These are phyloP conservation scores for Glomus cerebriforme DNA, from an alignment of 192 early-diverging fungal species.

Conservation along the genomic window DNA sequence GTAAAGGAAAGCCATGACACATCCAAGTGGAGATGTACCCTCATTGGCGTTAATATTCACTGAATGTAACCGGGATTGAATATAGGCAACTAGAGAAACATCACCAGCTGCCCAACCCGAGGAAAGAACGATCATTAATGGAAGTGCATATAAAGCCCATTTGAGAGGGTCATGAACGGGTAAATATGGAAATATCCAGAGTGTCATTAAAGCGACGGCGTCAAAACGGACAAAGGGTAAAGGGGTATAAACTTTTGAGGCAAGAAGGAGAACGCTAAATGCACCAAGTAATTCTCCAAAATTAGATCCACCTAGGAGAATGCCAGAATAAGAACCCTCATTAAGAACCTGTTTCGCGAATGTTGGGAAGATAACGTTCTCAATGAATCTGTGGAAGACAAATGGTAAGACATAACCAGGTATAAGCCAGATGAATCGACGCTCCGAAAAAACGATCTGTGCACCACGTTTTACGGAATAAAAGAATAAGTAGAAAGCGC, in stretches of 20 bases:
- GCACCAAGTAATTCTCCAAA: slow-evolving; percentile 63
- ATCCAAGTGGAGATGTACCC: slow-evolving; percentile 48
- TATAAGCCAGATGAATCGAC: slow-evolving; percentile 58
- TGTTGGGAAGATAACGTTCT: slow-evolving; percentile 49
- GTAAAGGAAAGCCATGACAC: slow-evolving; percentile 64
- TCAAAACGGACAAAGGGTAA: slow-evolving; percentile 59
- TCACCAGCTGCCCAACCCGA: slow-evolving; percentile 65
- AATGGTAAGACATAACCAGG: slow-evolving; percentile 59
- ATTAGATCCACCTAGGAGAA: slow-evolving; percentile 60
- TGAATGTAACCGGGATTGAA: slow-evolving; percentile 46
- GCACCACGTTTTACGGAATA: slow-evolving; percentile 46
- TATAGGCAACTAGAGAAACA: slow-evolving; percentile 56
- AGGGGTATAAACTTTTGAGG: slow-evolving; percentile 51
- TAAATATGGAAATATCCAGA: slow-evolving; percentile 41
- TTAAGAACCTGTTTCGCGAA: slow-evolving; percentile 50
- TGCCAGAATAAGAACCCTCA: slow-evolving; percentile 45
- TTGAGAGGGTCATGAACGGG: slow-evolving; percentile 20
- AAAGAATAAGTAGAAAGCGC: slow-evolving; percentile 49
- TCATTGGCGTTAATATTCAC: slow-evolving; percentile 38
- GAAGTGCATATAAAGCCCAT: slow-evolving; percentile 52
- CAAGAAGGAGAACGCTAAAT: slow-evolving; percentile 30
- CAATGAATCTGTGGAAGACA: slow-evolving; percentile 60
- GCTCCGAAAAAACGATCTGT: slow-evolving; percentile 52
- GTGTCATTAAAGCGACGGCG: slow-evolving; percentile 45
- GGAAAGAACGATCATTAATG: slow-evolving; percentile 51